A percentile compares a stretch with the other conserved stretches of the same genome.
These are phyloP conservation scores for Penicillium griseofulvum DNA, from an alignment of 2,329 filamentous ascomycete genomes.

Conservation along the genomic window DNA sequence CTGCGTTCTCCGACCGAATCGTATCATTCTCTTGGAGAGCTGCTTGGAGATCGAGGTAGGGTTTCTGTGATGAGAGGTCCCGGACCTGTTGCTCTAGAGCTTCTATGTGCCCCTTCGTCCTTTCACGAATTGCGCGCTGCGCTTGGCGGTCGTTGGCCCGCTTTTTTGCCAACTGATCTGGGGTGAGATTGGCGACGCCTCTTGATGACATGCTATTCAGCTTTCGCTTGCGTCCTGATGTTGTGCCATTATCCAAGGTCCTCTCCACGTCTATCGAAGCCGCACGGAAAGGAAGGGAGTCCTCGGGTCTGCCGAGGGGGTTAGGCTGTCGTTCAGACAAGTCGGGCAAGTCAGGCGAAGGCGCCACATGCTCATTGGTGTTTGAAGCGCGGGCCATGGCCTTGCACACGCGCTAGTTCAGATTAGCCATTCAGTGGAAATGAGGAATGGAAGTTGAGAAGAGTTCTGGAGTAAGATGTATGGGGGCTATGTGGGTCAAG, in stretches of 20 bases:
- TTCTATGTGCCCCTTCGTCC: slow-evolving; percentile 78
- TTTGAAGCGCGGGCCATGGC: slow-evolving; percentile 35
- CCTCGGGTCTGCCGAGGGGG: slow-evolving; percentile 23
- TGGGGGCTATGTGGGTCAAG: slow-evolving; percentile 1
- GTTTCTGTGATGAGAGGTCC: slow-evolving; percentile 75
- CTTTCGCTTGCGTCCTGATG: slow-evolving; percentile 44
- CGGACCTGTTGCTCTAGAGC: slow-evolving; percentile 67
- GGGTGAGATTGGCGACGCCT: slow-evolving; percentile 82
- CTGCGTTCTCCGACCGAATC: slow-evolving; percentile 74
- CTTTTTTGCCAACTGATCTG: slow-evolving; percentile 85
- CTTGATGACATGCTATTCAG: slow-evolving; percentile 52
- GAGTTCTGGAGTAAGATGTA: not conserved
- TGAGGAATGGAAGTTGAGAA: not conserved
- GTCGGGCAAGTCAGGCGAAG: slow-evolving; percentile 14
- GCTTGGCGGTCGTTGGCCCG: slow-evolving; percentile 87
- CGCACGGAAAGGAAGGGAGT: slow-evolving; percentile 26
- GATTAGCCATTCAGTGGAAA: slow-evolving; percentile 28
- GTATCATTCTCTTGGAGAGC: slow-evolving; percentile 73
- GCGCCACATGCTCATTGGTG: slow-evolving; percentile 19
- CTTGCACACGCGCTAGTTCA: slow-evolving; percentile 26
- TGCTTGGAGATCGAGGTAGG: slow-evolving; percentile 77
- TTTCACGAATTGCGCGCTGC: slow-evolving; percentile 78
- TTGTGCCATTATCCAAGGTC: slow-evolving; percentile 18
- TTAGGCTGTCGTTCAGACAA: slow-evolving; percentile 3
- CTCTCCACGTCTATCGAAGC: slow-evolving; percentile 26